Evolutionary conservation across 495 filamentous ascomycete species (phyloP), one percentile per base, ranked within the genome.

Genomic region (Amphirosellinia nigrospora): DNA sequence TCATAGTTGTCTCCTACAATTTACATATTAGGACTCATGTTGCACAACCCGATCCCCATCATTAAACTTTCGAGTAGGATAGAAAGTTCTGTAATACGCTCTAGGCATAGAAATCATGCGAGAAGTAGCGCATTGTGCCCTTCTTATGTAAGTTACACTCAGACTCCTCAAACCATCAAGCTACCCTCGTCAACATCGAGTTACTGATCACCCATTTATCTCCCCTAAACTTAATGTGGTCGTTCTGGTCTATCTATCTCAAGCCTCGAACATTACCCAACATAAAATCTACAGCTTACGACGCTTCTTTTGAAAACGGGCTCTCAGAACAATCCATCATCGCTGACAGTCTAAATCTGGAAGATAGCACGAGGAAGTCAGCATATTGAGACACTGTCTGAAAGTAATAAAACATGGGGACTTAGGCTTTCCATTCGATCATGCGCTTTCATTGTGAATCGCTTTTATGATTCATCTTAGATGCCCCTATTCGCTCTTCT

Each of bases 361-460:
- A 21, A 0, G 10, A 36, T 58, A 10, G 13, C 48, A 52, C 23
- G 21, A 28, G 21, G 1, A 11, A 34, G 21, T 58, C 55, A 21
- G 30, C 32, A 36, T 58, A 58, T 34, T 58, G 5, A 58, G 55
- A 58, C 55, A 58, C 55, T 58, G 55, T 58, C n/a, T 38, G 8
- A 21, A 10, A 21, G 6, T 36, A 58, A 32, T 36, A 58, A 58
- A 58, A n/a, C 16, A 15, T 56, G 6, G 13, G 5, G 28, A 2
- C 4, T 6, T 32, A 16, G 15, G 2, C 1, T 41, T 41, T 41
- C 39, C 39, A 15, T 41, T 41, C 39, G 1, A 13, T 41, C 10
- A 41, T 13, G 8, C 36, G 11, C 11, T 6, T 5, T 26, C 4
- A 23, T 11, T 52, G 21, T 7, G 23, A 23, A 21, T 15, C 34